Conservation (phyloP, 345 rosid species). For the Raphanus sativus region DNA sequence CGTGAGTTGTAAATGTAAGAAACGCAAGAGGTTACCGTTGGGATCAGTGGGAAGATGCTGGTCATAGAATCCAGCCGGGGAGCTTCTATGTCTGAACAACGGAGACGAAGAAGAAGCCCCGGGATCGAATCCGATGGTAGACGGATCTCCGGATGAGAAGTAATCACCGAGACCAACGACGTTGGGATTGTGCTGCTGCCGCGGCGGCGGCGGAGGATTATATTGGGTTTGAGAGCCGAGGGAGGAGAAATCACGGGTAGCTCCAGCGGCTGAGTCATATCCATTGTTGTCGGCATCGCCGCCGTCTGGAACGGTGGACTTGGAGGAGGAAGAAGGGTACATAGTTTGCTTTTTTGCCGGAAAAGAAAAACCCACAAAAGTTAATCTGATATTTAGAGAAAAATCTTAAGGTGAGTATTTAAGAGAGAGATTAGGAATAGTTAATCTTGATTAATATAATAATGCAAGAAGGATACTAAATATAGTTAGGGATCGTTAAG, state of each 20-base stretch:
- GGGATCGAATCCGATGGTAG: slow-evolving; percentile 47
- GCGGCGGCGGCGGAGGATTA: slow-evolving; percentile 3
- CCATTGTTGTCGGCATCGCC: background rate
- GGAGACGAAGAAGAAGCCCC: slow-evolving; percentile 43
- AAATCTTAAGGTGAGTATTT: background rate
- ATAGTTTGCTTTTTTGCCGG: slow-evolving; percentile 1
- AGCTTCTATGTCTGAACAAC: slow-evolving; percentile 79
- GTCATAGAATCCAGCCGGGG: slow-evolving; percentile 81
- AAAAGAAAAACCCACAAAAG: slow-evolving; percentile 21
- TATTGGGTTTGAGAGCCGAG: slow-evolving; percentile 29
- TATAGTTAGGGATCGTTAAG: slow-evolving; percentile 17
- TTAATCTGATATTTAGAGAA: slow-evolving; percentile 9
- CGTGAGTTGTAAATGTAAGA: slow-evolving; percentile 1
- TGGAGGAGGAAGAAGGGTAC: slow-evolving; percentile 36
- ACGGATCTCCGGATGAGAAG: slow-evolving; percentile 52
- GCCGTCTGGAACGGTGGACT: slow-evolving; percentile 24
- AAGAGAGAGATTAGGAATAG: background rate
- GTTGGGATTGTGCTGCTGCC: slow-evolving; percentile 18
- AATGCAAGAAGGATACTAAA: slow-evolving; percentile 32
- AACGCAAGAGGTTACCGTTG: slow-evolving; percentile 27
- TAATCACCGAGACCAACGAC: slow-evolving; percentile 52
- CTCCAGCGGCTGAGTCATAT: slow-evolving; percentile 8
- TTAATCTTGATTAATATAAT: slow-evolving; percentile 12
- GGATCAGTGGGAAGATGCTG: slow-evolving; percentile 37
- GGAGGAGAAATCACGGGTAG: slow-evolving; percentile 40